phyloP scores from a whole-genome alignment of 2,329 filamentous ascomycete genomes.

The Didymella sp. region DNA sequence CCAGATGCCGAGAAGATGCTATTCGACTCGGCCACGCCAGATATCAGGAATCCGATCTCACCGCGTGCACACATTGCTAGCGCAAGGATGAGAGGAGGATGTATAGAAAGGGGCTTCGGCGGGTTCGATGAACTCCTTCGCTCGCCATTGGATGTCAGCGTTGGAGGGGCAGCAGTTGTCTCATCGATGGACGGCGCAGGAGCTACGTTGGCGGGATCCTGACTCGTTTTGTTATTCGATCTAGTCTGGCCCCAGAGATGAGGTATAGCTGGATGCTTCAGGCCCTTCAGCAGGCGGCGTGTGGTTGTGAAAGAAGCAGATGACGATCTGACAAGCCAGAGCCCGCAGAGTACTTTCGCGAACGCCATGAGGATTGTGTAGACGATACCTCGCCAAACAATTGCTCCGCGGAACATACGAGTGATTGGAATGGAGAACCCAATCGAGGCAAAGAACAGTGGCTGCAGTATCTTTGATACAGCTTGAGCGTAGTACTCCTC shows the following conservation, averaged over 20 bases:
- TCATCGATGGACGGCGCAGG: background rate
- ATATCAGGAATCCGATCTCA: slow-evolving; percentile 80
- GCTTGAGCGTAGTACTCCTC: slow-evolving; percentile 56
- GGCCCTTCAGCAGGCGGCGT: slow-evolving; percentile 16
- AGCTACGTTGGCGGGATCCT: background rate
- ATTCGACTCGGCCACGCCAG: slow-evolving; percentile 67
- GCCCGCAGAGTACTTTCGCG: slow-evolving; percentile 51
- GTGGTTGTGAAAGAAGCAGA: slow-evolving; percentile 19
- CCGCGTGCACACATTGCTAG: slow-evolving; percentile 77
- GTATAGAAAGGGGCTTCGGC: slow-evolving; percentile 66
- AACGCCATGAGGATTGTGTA: slow-evolving; percentile 75
- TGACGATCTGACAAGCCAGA: slow-evolving; percentile 52
- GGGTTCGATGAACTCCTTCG: slow-evolving; percentile 26
- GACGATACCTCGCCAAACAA: slow-evolving; percentile 76
- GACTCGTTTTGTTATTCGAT: background rate
- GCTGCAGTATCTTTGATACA: slow-evolving; percentile 65
- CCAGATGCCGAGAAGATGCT: slow-evolving; percentile 54
- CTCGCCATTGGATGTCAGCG: slow-evolving; percentile 9
- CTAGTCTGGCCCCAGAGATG: slow-evolving; percentile 34
- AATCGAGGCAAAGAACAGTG: slow-evolving; percentile 77
- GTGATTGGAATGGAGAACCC: slow-evolving; percentile 81
- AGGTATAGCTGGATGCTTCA: slow-evolving; percentile 32
- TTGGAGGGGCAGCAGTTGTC: background rate
- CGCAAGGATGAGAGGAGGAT: slow-evolving; percentile 71
- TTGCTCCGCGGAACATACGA: slow-evolving; percentile 67